A percentile compares a stretch with the other conserved stretches of the same genome.
phyloP scores from a whole-genome alignment of 2,329 filamentous ascomycete species.

The Talaromyces sp. region DNA sequence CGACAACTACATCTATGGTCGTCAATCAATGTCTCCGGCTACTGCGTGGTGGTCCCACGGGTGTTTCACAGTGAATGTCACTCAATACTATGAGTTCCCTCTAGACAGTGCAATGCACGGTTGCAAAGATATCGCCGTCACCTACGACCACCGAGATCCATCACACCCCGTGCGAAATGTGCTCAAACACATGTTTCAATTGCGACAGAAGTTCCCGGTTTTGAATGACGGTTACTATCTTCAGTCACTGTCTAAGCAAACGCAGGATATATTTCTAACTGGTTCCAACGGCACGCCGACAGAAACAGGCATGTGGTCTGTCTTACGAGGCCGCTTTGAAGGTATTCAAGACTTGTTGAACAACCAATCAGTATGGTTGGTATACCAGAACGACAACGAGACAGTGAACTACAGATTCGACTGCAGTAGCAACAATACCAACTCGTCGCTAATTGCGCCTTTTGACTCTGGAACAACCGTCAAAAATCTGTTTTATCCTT shows the following conservation, averaged over 20 bases:
- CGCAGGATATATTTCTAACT: slow-evolving; percentile 44
- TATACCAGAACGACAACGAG: slow-evolving; percentile 42
- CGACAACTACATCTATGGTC: slow-evolving; percentile 59
- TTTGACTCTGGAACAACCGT: slow-evolving; percentile 51
- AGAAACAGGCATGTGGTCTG: slow-evolving; percentile 57
- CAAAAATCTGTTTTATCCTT: slow-evolving; percentile 53
- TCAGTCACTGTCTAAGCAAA: slow-evolving; percentile 52
- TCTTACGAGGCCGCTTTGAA: slow-evolving; percentile 46
- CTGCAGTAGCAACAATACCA: slow-evolving; percentile 43
- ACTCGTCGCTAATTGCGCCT: slow-evolving; percentile 46
- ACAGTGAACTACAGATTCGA: slow-evolving; percentile 52
- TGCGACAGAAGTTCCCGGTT: slow-evolving; percentile 51
- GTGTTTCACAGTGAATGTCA: slow-evolving; percentile 53
- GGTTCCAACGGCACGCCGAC: slow-evolving; percentile 49
- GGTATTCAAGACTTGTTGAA: slow-evolving; percentile 48
- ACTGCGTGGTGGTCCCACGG: slow-evolving; percentile 61
- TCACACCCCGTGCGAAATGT: slow-evolving; percentile 56
- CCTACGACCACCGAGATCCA: slow-evolving; percentile 58
- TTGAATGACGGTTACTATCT: slow-evolving; percentile 56
- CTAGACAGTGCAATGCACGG: slow-evolving; percentile 48
- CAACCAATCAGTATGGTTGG: slow-evolving; percentile 42
- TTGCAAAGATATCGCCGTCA: slow-evolving; percentile 52
- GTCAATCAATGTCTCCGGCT: slow-evolving; percentile 56
- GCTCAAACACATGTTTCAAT: slow-evolving; percentile 56
- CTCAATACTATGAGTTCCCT: slow-evolving; percentile 55